Percentiles rank a stretch among this genome's conserved stretches.
Evolutionary conservation across 192 early-diverging fungal species (phyloP).

Genomic region (Irineochytrium annulatum): DNA sequence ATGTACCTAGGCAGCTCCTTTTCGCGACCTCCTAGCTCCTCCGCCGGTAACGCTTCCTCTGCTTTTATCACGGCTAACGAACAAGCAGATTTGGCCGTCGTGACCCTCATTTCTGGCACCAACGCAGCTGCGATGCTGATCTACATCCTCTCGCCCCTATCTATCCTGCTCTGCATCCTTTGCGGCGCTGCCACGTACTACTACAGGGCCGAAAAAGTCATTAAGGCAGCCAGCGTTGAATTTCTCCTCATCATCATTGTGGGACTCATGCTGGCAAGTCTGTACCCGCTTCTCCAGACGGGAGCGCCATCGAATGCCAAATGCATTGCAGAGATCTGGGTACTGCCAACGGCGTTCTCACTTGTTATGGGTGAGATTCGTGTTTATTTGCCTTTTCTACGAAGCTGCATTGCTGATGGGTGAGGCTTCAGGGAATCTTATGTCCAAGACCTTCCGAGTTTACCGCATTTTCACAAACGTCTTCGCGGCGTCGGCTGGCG

Average conservation of each 20-base stretch:
- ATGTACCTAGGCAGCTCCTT: background rate
- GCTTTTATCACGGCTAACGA: background rate
- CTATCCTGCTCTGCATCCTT: too few relatives aligned
- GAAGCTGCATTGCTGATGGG: too few relatives aligned
- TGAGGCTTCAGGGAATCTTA: too few relatives aligned
- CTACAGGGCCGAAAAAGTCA: too few relatives aligned
- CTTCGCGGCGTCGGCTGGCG: background rate
- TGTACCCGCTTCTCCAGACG: background rate
- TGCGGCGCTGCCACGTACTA: too few relatives aligned
- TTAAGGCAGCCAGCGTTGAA: background rate
- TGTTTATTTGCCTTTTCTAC: too few relatives aligned
- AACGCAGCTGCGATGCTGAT: too few relatives aligned
- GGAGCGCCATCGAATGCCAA: background rate
- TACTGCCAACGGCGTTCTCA: background rate
- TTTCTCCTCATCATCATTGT: background rate
- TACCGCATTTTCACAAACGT: constrained; percentile 2
- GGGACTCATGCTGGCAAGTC: background rate
- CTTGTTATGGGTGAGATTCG: constrained; percentile 8
- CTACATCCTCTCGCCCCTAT: too few relatives aligned
- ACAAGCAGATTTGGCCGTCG: too few relatives aligned
- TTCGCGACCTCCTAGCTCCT: background rate
- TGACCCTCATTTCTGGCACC: too few relatives aligned
- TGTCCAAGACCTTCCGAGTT: constrained; percentile 6
- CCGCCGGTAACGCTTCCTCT: background rate
- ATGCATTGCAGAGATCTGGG: constrained; percentile 6